These are phyloP conservation scores for Zelonia costaricensis DNA, from an alignment of 208 protist genomes.

Conservation along the genomic window DNA sequence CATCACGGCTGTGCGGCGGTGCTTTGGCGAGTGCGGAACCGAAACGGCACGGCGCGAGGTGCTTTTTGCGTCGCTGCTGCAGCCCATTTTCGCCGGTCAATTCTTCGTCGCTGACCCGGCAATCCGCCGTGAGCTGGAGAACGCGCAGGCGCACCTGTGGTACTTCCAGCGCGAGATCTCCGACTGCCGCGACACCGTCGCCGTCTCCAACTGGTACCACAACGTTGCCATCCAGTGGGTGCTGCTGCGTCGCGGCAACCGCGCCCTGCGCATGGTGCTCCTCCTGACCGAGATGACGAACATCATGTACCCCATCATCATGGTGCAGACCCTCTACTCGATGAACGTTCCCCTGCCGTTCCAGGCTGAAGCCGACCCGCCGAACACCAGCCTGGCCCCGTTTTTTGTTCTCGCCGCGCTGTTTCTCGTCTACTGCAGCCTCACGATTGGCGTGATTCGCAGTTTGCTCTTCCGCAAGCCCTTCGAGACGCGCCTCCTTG, in stretches of 20 bases:
- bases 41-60: slow-evolving; percentile 73
- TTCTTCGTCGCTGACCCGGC: slow-evolving; percentile 57
- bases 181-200: slow-evolving; percentile 82
- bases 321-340: slow-evolving; percentile 77
- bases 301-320: slow-evolving; percentile 82
- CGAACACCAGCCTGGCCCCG: slow-evolving; percentile 35
- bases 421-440: slow-evolving; percentile 43
- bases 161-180: slow-evolving; percentile 72
- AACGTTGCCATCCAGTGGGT: slow-evolving; percentile 80
- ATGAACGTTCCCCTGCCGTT: slow-evolving; percentile 85
- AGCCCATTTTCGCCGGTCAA: slow-evolving; percentile 55
- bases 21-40: slow-evolving; percentile 82
- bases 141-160: slow-evolving; percentile 61
- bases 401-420: slow-evolving; percentile 68
- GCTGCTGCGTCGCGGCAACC: slow-evolving; percentile 64
- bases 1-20: slow-evolving; percentile 78
- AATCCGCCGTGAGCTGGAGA: slow-evolving; percentile 59
- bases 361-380: slow-evolving; percentile 50
- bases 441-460: slow-evolving; percentile 40
- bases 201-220: slow-evolving; percentile 86
- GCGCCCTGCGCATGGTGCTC: slow-evolving; percentile 71
- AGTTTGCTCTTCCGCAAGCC: slow-evolving; percentile 38
- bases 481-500: slow-evolving; percentile 67
- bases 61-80: slow-evolving; percentile 64
- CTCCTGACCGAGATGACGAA: slow-evolving; percentile 76